Evolutionary conservation across 2,329 filamentous ascomycete genomes (phyloP).

Genomic region (Cadophora malorum): DNA sequence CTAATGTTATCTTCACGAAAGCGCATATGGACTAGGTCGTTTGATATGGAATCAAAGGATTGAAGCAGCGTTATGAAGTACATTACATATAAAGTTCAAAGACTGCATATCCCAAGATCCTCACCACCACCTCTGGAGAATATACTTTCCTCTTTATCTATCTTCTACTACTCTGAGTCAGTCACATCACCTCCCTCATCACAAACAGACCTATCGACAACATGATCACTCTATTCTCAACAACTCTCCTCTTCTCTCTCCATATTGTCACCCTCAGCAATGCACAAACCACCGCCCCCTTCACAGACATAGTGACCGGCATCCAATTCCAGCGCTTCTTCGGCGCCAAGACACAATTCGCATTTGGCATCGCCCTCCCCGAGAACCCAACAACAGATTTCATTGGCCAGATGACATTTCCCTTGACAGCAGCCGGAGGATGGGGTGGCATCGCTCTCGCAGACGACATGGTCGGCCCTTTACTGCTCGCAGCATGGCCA

Average conservation of each 20-base stretch:
- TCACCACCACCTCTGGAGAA: not conserved
- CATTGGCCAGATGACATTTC: conserved; percentile 55
- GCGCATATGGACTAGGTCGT: not conserved
- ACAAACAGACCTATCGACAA: not conserved
- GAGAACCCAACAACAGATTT: conserved; percentile 50
- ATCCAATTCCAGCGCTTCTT: conserved; percentile 50
- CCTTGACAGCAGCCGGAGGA: conserved; percentile 49
- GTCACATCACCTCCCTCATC: not conserved
- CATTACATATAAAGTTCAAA: not conserved
- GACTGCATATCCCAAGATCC: not conserved
- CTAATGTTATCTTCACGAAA: not conserved
- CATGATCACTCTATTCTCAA: conserved; percentile 4
- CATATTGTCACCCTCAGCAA: conserved; percentile 2
- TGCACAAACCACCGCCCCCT: conserved; percentile 32
- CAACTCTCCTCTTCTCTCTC: not conserved
- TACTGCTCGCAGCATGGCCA: conserved; percentile 54
- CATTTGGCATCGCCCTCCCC: conserved; percentile 53
- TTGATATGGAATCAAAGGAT: not conserved
- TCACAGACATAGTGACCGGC: conserved; percentile 46
- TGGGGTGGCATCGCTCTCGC: conserved; percentile 55
- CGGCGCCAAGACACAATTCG: conserved; percentile 49
- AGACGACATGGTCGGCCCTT: conserved; percentile 52
- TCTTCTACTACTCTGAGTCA: not conserved
- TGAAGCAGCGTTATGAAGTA: not conserved
- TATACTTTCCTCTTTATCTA: not conserved